A percentile compares a stretch with the other conserved stretches of the same genome.
Conservation (phyloP, 805 yeast genomes). For the Yamadazyma ubonensis region DNA sequence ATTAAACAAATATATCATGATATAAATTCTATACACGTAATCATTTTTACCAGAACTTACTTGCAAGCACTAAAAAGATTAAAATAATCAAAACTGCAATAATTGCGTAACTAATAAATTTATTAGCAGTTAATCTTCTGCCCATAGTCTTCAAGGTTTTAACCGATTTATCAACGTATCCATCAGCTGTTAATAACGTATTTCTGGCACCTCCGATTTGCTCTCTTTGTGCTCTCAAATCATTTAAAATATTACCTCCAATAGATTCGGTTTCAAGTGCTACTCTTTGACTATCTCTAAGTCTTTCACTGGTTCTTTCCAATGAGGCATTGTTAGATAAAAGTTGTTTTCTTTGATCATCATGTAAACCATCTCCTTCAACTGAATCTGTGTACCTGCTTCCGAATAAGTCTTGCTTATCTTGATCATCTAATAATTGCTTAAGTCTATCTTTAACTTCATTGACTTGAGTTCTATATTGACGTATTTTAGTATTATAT, state of each 20-base stretch:
- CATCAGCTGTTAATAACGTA: conserved; percentile 85
- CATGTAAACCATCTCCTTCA: conserved; percentile 40
- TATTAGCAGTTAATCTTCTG: conserved; percentile 86
- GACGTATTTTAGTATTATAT: conserved; percentile 74
- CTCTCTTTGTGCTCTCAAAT: conserved; percentile 89
- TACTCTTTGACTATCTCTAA: conserved; percentile 82
- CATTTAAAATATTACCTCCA: conserved; percentile 87
- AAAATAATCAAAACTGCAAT: conserved; percentile 82
- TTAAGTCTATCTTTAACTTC: conserved; percentile 56
- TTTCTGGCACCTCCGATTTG: conserved; percentile 84
- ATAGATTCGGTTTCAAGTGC: conserved; percentile 91
- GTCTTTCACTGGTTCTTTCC: conserved; percentile 78
- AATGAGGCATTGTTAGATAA: conserved; percentile 75
- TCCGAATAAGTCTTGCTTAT: conserved; percentile 73
- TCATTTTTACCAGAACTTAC: conserved; percentile 61
- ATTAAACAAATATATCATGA: conserved; percentile 5
- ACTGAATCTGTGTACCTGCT: conserved; percentile 34
- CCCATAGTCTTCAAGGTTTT: conserved; percentile 89
- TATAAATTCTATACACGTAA: background rate
- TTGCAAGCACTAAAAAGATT: conserved; percentile 77
- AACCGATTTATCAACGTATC: conserved; percentile 85
- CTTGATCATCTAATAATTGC: conserved; percentile 63
- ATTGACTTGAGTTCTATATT: conserved; percentile 60
- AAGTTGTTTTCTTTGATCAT: conserved; percentile 76
- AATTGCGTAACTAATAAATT: conserved; percentile 85